Percentiles rank a stretch among this genome's conserved stretches.
Conservation (phyloP, 495 filamentous ascomycete genomes). For the Podospora conica region DNA sequence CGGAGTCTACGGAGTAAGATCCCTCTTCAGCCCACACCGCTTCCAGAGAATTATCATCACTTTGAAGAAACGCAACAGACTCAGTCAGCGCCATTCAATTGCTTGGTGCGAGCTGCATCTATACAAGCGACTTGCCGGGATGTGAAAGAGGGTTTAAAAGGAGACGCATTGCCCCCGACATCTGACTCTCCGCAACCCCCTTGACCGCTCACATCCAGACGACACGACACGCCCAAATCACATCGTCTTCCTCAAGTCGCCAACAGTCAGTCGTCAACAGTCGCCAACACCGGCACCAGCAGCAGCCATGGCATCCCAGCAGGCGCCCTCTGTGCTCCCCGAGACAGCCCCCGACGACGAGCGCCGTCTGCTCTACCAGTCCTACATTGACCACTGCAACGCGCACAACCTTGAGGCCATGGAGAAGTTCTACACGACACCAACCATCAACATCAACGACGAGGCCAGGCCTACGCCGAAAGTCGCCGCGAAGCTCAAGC, state of each 20-base stretch:
- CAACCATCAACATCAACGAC: slow-evolving; percentile 5
- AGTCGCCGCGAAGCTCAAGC: slow-evolving; percentile 2
- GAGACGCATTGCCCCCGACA: slow-evolving; percentile 1
- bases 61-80: no score
- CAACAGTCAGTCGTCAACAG: slow-evolving; percentile 1
- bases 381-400: slow-evolving; percentile 6
- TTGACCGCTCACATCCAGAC: neutral
- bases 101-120: slow-evolving; percentile 1
- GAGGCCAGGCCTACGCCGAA: neutral
- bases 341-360: slow-evolving; percentile 1
- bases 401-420: slow-evolving; percentile 1
- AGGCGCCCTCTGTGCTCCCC: slow-evolving; percentile 2
- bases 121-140: neutral
- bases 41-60: no score
- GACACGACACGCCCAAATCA: neutral
- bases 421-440: slow-evolving; percentile 3
- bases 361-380: slow-evolving; percentile 3
- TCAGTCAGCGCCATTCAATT: neutral
- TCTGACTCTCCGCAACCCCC: neutral
- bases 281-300: neutral
- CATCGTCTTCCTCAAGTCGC: neutral
- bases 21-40: no score
- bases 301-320: slow-evolving; percentile 5
- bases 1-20: no score
- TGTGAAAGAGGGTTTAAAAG: neutral